A percentile compares a stretch with the other conserved stretches of the same genome.
These are phyloP conservation scores for Thymus mandschuricus DNA, from an alignment of 257 asterid genomes.

Conservation along the genomic window DNA sequence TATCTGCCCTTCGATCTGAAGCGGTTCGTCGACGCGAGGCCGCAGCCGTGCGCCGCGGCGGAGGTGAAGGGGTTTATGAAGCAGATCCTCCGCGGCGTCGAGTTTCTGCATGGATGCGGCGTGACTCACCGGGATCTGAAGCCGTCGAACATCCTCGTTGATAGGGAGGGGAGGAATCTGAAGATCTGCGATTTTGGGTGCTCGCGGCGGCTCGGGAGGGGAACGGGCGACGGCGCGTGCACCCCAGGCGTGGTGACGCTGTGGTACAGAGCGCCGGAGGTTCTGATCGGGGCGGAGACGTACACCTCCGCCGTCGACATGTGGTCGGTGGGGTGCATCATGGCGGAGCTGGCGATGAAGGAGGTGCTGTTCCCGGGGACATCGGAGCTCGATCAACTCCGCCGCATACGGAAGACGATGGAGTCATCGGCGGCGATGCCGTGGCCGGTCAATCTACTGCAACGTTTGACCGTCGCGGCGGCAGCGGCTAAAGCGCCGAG, in stretches of 20 bases:
- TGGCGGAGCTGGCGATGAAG: background rate
- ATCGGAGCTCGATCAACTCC: background rate
- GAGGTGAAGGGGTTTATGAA: background rate
- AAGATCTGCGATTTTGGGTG: conserved; percentile 5
- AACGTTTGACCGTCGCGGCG: background rate
- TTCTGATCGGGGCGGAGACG: background rate
- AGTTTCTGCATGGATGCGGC: background rate
- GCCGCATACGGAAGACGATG: background rate
- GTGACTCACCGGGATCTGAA: conserved; percentile 11
- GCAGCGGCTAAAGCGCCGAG: background rate
- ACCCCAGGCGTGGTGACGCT: background rate
- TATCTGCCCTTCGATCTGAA: background rate
- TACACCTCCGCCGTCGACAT: background rate
- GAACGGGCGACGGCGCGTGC: background rate
- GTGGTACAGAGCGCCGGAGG: conserved; percentile 10
- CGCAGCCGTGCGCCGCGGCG: background rate
- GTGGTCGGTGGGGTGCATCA: conserved; percentile 15
- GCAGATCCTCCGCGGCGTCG: background rate
- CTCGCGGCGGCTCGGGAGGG: background rate
- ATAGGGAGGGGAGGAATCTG: background rate
- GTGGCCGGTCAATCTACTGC: background rate
- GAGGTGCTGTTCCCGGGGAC: background rate
- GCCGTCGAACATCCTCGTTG: conserved; percentile 7
- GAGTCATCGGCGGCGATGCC: background rate
- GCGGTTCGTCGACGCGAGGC: background rate